Evolutionary conservation across 2,329 filamentous ascomycete species (phyloP), one percentile per base, ranked within the genome.

Genomic region (Epichloe brachyelytri): DNA sequence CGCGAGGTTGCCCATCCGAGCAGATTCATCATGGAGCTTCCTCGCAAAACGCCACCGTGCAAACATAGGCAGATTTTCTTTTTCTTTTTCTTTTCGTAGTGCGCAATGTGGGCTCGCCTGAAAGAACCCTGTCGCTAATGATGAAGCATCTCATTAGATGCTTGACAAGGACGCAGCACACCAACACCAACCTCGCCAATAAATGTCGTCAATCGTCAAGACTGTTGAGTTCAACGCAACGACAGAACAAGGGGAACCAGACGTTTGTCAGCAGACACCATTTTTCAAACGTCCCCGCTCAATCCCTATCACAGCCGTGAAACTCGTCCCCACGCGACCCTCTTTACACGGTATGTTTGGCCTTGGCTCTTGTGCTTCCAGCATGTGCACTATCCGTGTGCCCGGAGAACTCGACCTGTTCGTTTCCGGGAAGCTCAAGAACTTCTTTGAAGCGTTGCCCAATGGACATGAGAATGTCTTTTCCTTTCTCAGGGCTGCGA

Each of bases 341-440:
- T 41, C 12, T 49, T 75, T 85, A 96, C 63, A 89, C 89, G 48
- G 78, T 76, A 70, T 88, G 88, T 78, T 96, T 98, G 62, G 93
- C 87, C 78, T 94, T 97, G 52, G 93, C 93, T 62, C 94, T 83
- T 54, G 88, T 95, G 72, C 90, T 96, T 59, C 93, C 93, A 54
- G 86, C 83, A 67, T 95, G 86, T 38, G 93, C 91, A 60, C 86
- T 87, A 60, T 98, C 94, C 17, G 88, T 95, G 73, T 98, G 93
- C 54, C 93, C 93, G 19, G 88, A 95, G 73, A 97, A 98, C 72
- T 98, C 94, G 53, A 98, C 82, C 55, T 74, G 69, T 67, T 97
- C 93, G 54, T 73, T 77, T 51, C 82, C 71, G 54, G 85, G 85
- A 54, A 98, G 75, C 67, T 86, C 83, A 51, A 98, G 76, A 26